A percentile compares a stretch with the other conserved stretches of the same genome.
These are phyloP conservation scores for Leptographium galeiforme DNA, from an alignment of 2,329 filamentous ascomycete genomes.

Conservation along the genomic window DNA sequence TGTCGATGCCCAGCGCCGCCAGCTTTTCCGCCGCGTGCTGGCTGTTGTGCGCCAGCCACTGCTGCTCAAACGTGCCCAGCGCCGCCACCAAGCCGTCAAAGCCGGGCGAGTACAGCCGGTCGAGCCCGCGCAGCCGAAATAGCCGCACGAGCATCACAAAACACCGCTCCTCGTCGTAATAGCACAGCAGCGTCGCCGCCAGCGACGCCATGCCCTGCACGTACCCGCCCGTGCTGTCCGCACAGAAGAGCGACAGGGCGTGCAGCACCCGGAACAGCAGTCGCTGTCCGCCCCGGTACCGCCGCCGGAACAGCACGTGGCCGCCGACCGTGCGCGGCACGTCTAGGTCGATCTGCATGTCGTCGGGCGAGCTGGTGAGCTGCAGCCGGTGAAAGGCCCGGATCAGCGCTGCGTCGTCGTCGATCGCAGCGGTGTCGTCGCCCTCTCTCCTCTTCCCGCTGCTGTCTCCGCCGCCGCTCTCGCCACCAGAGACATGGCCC, in stretches of 20 bases:
- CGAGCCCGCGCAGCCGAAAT: slow-evolving; percentile 79
- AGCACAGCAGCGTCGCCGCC: slow-evolving; percentile 83
- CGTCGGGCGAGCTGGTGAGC: slow-evolving; percentile 65
- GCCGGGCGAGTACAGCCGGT: slow-evolving; percentile 68
- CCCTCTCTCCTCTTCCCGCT: background rate
- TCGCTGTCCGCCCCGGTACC: slow-evolving; percentile 85
- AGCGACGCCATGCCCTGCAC: slow-evolving; percentile 96
- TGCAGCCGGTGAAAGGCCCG: slow-evolving; percentile 61
- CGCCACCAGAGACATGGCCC: background rate
- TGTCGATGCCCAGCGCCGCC: slow-evolving; percentile 64
- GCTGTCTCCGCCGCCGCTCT: background rate
- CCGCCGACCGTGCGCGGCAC: slow-evolving; percentile 88
- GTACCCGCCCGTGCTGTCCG: slow-evolving; percentile 62
- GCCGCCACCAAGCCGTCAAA: slow-evolving; percentile 81
- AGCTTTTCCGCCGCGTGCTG: slow-evolving; percentile 56
- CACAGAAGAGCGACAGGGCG: slow-evolving; percentile 80
- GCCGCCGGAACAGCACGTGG: slow-evolving; percentile 91
- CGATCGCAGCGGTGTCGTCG: background rate
- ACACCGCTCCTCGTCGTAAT: slow-evolving; percentile 87
- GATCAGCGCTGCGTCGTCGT: slow-evolving; percentile 34
- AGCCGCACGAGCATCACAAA: slow-evolving; percentile 96
- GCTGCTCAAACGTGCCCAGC: slow-evolving; percentile 67
- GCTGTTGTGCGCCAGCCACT: slow-evolving; percentile 68
- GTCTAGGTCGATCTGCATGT: slow-evolving; percentile 94
- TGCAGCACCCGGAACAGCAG: slow-evolving; percentile 87